phyloP scores from a whole-genome alignment of 1,139 yeast species.

The Yamadazyma dushanensis region DNA sequence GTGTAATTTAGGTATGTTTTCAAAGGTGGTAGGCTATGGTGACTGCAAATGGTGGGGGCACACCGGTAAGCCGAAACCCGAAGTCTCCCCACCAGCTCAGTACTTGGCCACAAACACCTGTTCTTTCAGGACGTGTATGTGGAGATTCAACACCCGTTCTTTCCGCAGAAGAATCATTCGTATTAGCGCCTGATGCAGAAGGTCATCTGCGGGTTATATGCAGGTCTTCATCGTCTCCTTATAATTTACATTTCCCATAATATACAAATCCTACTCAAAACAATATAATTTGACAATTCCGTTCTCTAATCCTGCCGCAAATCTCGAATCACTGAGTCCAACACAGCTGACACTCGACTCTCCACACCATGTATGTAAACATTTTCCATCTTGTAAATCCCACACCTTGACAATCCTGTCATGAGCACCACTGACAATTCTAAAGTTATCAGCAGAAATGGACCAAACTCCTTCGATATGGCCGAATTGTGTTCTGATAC shows the following conservation, averaged over 20 bases:
- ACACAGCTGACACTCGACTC: slow-evolving; percentile 81
- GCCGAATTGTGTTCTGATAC: slow-evolving; percentile 92
- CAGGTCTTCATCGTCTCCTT: too few relatives aligned
- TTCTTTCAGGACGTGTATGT: slow-evolving; percentile 1
- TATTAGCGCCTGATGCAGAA: too few relatives aligned
- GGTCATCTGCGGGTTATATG: too few relatives aligned
- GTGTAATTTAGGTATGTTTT: slow-evolving; percentile 1
- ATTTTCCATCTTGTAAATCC: slow-evolving; percentile 92
- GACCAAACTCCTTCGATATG: slow-evolving; percentile 99
- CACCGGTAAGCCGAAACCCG: too few relatives aligned
- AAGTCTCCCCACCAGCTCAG: too few relatives aligned
- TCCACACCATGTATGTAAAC: slow-evolving; percentile 87
- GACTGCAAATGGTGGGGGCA: slow-evolving; percentile 4
- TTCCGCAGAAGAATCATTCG: slow-evolving; percentile 1
- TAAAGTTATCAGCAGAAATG: slow-evolving; percentile 89
- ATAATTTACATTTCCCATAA: background rate
- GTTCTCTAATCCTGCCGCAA: slow-evolving; percentile 87
- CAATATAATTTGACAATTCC: slow-evolving; percentile 83
- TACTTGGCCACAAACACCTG: background rate
- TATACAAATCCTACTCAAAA: slow-evolving; percentile 52
- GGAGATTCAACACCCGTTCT: slow-evolving; percentile 1
- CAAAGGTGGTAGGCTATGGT: background rate
- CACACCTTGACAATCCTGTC: slow-evolving; percentile 88
- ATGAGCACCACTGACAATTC: slow-evolving; percentile 92
- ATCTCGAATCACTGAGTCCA: slow-evolving; percentile 82